Base-by-base conservation (phyloP, 2,329 filamentous ascomycete genomes). In the Arthroderma sp. region DNA sequence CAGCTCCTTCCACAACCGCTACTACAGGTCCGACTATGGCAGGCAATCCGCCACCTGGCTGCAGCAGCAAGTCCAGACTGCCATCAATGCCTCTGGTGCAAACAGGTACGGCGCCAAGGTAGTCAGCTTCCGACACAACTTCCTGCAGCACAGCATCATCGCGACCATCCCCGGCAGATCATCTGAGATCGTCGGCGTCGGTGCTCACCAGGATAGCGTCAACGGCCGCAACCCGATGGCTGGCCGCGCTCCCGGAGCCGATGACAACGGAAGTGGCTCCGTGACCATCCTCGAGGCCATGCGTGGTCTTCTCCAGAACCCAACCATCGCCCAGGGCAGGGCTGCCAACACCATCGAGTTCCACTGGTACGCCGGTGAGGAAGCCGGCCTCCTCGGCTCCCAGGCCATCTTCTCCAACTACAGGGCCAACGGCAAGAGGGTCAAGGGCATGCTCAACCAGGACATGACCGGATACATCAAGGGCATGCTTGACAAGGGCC, bases 401-500 rank as follows among this genome's bases (percentile, higher is more conserved):
- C 90, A 95, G 71, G 91, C 87, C 56, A 87, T 97, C 70, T 97
- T 96, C 77, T 79, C 81, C 54, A 75, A 81, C 8, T 97, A 97
- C 68, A 85, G 87, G 72, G 82, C 84, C 69, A 73, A 81, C 19
- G 79, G 80, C 33, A 81, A 85, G 31, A 83, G 91, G 63, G 79
- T 97, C 71, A 94, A 91, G 75, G 91, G 91, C 33, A 97, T 97
- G 93, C 81, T 97, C 56, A 91, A 97, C 76, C 91, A 97, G 73
- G 91, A 97, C 72, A 97, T 97, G 91, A 95, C 89, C 1, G 91
- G 91, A n/a, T 96, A 86, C 69, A 81, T 90, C 2, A 83, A 91
- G 69, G 85, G 84, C 66, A 51, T 51, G 47, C 15, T 51, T 25
- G 47, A 51, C 47, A 85, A 88, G 2, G 90, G 90, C 59, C 79